Evolutionary conservation across 2,329 filamentous ascomycete genomes (phyloP).

Genomic region (Nemania abortiva): DNA sequence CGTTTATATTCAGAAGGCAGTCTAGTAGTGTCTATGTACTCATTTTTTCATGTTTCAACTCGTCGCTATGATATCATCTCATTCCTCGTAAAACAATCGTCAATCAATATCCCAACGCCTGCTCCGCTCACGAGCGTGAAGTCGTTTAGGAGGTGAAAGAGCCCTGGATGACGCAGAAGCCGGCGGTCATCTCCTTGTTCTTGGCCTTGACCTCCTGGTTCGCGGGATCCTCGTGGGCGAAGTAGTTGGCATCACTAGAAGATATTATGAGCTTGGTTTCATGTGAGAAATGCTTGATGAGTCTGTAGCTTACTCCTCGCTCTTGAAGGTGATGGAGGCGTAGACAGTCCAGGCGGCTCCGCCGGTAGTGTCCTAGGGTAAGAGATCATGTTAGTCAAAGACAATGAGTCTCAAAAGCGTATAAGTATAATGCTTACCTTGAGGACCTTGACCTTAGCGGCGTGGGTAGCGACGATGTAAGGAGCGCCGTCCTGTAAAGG

Average conservation of each 20-base stretch:
- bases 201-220: slow-evolving; percentile 36
- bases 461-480: slow-evolving; percentile 34
- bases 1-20: slow-evolving; percentile 15
- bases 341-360: slow-evolving; percentile 30
- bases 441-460: slow-evolving; percentile 35
- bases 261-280: slow-evolving; percentile 1
- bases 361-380: slow-evolving; percentile 23
- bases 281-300: not conserved
- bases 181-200: slow-evolving; percentile 25
- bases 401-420: not conserved
- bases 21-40: slow-evolving; percentile 22
- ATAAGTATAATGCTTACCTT: slow-evolving; percentile 1
- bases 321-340: slow-evolving; percentile 36
- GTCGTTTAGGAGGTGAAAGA: slow-evolving; percentile 28
- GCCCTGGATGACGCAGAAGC: slow-evolving; percentile 31
- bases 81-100: slow-evolving; percentile 26
- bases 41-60: not conserved
- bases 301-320: slow-evolving; percentile 31
- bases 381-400: not conserved
- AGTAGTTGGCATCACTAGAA: slow-evolving; percentile 38
- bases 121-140: not conserved
- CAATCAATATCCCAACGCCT: slow-evolving; percentile 10
- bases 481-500: slow-evolving; percentile 33
- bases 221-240: slow-evolving; percentile 34
- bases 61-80: slow-evolving; percentile 22